Base-by-base conservation (phyloP, 1,284 basidiomycete genomes). In the Cutaneotrichosporon dermatis region DNA sequence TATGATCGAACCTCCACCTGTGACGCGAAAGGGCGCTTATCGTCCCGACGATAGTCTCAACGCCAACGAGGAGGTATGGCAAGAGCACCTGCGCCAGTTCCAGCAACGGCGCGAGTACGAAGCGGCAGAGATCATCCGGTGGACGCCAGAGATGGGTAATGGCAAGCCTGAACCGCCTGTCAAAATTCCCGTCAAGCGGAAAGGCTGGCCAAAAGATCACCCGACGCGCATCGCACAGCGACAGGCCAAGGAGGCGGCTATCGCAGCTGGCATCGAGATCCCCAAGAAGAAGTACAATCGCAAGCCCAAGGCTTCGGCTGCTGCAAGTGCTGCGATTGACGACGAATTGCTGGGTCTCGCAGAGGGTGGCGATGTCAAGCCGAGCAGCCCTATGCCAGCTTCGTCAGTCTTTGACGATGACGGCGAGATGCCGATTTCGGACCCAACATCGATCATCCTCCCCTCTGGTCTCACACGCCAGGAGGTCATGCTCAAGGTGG, bases 331-430 rank as follows among this genome's bases (percentile, higher is more conserved):
- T 1, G 67, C 61, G 2, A 50, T 76, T 36, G 74, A 76, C 39
- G 74, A 75, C 55, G 75, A 76, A 56, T 59, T 76, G 0, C 69
- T 76, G 3, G 75, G 71, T 34, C 64, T 76, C 10, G 72, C 64
- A 8, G 74, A 73, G 52, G 71, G 69, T n/a, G 72, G 70, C 51
- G 55, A 48, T 11, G 50, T 43, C 45, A 52, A 52, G 36, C 34
- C 60, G 1, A 59, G 59, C 44, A 60, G 60, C 43, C 58, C 61
- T 3, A 57, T 55, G 43, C 52, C 54, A 11, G 41, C 56, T 39
- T 62, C 59, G 4, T 63, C 60, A 2, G 54, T 56, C 10, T 36
- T 57, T 12, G 68, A 67, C 43, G 57, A 66, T 35, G 63, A 62
- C 4, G 60, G 61, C 12, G 61, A 61, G 9, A 13, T 51, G 13